Conservation (phyloP, 2,329 filamentous ascomycete genomes). For the Calonectria pseudoturangicola region DNA sequence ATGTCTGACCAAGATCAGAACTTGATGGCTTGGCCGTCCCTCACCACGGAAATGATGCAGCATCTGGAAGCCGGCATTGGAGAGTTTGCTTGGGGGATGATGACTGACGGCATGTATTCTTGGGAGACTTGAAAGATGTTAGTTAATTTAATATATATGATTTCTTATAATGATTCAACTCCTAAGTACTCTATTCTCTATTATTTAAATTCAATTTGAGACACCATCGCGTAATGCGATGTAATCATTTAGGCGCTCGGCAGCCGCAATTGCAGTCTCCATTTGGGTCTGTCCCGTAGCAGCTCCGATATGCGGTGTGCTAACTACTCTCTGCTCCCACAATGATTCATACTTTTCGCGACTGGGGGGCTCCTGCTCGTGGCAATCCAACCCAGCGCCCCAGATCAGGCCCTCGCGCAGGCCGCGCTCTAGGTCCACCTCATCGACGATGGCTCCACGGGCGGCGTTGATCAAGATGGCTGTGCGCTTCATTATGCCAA, state of each 20-base stretch:
- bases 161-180: not conserved
- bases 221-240: not conserved
- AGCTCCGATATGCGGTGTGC: slow-evolving; percentile 68
- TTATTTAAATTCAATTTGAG: not conserved
- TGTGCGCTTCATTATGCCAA: slow-evolving; percentile 60
- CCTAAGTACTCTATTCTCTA: not conserved
- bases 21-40: slow-evolving; percentile 10
- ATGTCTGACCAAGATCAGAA: slow-evolving; percentile 15
- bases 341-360: slow-evolving; percentile 58
- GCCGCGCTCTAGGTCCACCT: slow-evolving; percentile 57
- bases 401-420: slow-evolving; percentile 59
- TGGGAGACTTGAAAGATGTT: slow-evolving; percentile 19
- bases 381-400: slow-evolving; percentile 64
- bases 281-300: slow-evolving; percentile 61
- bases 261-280: slow-evolving; percentile 55
- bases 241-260: slow-evolving; percentile 48
- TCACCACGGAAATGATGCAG: slow-evolving; percentile 33
- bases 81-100: slow-evolving; percentile 26
- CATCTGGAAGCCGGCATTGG: slow-evolving; percentile 32
- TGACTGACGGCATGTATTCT: slow-evolving; percentile 18
- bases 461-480: slow-evolving; percentile 64
- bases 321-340: slow-evolving; percentile 61
- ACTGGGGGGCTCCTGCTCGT: slow-evolving; percentile 62
- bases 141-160: not conserved
- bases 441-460: slow-evolving; percentile 63